phyloP scores from a whole-genome alignment of 208 protist genomes.

The Wallacemonas collosoma region DNA sequence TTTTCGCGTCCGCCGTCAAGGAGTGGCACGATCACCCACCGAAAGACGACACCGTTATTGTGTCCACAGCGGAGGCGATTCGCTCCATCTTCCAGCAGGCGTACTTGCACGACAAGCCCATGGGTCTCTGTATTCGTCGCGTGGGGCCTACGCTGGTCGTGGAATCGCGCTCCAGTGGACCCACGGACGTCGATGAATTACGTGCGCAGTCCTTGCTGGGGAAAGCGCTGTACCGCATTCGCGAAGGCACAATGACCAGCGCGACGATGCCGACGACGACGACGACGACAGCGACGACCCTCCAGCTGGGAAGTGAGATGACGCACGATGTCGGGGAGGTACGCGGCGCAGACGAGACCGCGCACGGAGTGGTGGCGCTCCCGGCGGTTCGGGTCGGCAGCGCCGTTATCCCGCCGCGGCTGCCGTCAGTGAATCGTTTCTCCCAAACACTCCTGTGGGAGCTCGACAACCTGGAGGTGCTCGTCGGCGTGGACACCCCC shows the following conservation, averaged over 20 bases:
- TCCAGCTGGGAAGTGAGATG: too few species aligned
- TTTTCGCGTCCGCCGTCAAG: constrained; percentile 54
- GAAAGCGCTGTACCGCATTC: constrained; percentile 82
- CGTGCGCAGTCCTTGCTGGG: constrained; percentile 64
- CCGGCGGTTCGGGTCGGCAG: constrained; percentile 37
- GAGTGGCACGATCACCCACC: constrained; percentile 55
- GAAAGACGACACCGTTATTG: constrained; percentile 50
- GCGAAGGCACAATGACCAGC: constrained; percentile 21
- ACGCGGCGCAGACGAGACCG: background rate
- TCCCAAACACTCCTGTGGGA: constrained; percentile 75
- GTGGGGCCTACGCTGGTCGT: constrained; percentile 75
- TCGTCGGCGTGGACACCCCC: constrained; percentile 83
- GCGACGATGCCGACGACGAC: background rate
- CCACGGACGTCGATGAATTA: constrained; percentile 49
- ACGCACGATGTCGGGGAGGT: too few species aligned
- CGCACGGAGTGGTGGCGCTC: constrained; percentile 27
- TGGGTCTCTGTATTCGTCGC: constrained; percentile 63
- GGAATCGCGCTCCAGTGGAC: constrained; percentile 43
- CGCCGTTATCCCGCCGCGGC: constrained; percentile 19
- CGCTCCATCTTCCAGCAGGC: constrained; percentile 66
- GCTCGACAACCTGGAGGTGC: constrained; percentile 68
- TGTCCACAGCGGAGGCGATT: constrained; percentile 77
- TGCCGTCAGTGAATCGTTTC: constrained; percentile 44
- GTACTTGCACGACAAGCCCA: constrained; percentile 45
- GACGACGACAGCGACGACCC: background rate